A percentile compares a stretch with the other conserved stretches of the same genome.
Evolutionary conservation across 2,329 filamentous ascomycete species (phyloP).

Genomic region (Balansia obtecta): DNA sequence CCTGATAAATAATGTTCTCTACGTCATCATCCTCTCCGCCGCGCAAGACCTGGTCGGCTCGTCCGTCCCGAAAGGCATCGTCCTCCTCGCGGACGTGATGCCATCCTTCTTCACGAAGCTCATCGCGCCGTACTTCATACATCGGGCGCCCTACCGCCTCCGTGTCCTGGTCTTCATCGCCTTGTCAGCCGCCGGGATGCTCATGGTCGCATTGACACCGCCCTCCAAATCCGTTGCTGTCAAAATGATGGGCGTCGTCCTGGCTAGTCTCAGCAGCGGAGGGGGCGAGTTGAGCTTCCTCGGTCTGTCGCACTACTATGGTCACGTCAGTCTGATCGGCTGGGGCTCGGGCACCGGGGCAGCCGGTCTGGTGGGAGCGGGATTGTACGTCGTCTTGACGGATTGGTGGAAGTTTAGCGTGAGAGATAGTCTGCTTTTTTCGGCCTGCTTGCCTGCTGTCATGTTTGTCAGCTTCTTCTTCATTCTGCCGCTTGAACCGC

Average conservation of each 20-base stretch:
- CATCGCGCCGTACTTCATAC: constrained; percentile 85
- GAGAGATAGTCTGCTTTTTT: constrained; percentile 59
- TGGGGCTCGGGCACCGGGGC: constrained; percentile 92
- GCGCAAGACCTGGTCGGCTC: constrained; percentile 91
- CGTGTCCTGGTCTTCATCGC: constrained; percentile 64
- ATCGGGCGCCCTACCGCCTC: constrained; percentile 65
- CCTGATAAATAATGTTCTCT: constrained; percentile 89
- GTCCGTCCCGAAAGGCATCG: constrained; percentile 79
- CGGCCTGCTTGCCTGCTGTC: constrained; percentile 64
- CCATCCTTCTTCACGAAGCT: constrained; percentile 85
- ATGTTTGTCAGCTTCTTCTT: constrained; percentile 84
- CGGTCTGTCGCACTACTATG: constrained; percentile 87
- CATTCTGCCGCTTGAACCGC: constrained; percentile 56
- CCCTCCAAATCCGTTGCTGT: constrained; percentile 49
- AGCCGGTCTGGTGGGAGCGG: constrained; percentile 76
- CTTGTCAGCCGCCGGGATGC: constrained; percentile 75
- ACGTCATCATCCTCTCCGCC: constrained; percentile 90
- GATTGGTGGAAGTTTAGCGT: constrained; percentile 68
- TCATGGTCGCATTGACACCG: constrained; percentile 73
- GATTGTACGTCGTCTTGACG: constrained; percentile 76
- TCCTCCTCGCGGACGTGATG: constrained; percentile 84
- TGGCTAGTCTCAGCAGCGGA: constrained; percentile 77
- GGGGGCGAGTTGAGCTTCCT: constrained; percentile 86
- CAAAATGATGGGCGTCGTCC: constrained; percentile 71
- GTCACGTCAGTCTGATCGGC: constrained; percentile 70